Conservation (phyloP, 78 protist species). For the Dictyostelium purpureum region DNA sequence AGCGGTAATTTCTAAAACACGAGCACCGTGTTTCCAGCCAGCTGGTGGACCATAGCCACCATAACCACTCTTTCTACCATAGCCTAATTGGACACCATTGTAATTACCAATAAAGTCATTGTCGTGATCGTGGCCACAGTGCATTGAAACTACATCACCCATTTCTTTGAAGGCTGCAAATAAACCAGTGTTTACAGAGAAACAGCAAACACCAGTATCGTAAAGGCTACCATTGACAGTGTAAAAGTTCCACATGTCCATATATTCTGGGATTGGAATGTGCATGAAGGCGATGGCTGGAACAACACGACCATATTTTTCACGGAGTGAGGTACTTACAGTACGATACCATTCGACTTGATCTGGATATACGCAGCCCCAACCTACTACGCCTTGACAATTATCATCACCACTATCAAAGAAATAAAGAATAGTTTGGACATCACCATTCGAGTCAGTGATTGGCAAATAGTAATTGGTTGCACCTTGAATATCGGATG, state of each 20-base stretch:
- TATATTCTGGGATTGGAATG: conserved; percentile 76
- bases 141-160: conserved; percentile 68
- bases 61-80: conserved; percentile 78
- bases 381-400: conserved; percentile 74
- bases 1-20: conserved; percentile 31
- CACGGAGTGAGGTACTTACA: neutral
- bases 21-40: conserved; percentile 76
- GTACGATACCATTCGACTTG: conserved; percentile 65
- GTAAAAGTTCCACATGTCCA: conserved; percentile 71
- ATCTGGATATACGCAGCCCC: conserved; percentile 81
- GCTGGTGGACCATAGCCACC: conserved; percentile 77
- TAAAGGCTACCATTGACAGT: conserved; percentile 20
- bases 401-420: conserved; percentile 69
- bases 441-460: neutral
- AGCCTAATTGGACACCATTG: conserved; percentile 72
- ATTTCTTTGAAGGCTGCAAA: conserved; percentile 73
- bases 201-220: conserved; percentile 83
- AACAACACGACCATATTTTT: neutral
- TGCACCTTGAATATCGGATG: conserved; percentile 1
- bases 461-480: conserved; percentile 65
- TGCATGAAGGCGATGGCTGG: conserved; percentile 81
- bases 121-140: conserved; percentile 80
- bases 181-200: conserved; percentile 77
- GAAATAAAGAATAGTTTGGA: conserved; percentile 20
- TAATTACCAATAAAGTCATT: conserved; percentile 74